A percentile compares a stretch with the other conserved stretches of the same genome.
These are phyloP conservation scores for Solanum ahanhuiri DNA, from an alignment of 257 asterid species.

Conservation along the genomic window DNA sequence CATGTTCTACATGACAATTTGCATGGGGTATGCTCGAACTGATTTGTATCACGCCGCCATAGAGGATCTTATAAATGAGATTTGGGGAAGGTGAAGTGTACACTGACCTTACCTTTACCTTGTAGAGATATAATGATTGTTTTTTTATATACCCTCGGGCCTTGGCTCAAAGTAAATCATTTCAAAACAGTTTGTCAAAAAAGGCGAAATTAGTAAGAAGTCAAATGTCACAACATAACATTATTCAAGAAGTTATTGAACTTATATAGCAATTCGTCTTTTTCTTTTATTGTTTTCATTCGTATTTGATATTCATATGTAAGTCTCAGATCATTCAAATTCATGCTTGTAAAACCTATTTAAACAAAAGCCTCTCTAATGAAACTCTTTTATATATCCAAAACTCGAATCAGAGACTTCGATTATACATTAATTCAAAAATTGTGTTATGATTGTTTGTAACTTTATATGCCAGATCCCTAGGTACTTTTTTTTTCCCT, in stretches of 20 bases:
- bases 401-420: neutral
- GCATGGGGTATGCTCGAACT: no score
- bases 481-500: constrained; percentile 6
- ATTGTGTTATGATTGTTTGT: neutral
- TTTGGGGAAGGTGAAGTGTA: neutral
- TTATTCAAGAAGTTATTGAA: no score
- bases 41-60: no score
- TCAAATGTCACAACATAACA: no score
- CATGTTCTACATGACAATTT: neutral
- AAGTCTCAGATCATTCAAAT: neutral
- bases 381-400: neutral
- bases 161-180: no score
- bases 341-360: neutral
- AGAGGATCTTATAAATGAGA: neutral
- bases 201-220: no score
- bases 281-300: no score
- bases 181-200: no score
- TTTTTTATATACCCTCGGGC: no score
- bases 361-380: neutral
- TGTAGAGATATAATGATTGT: no score
- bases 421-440: neutral
- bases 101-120: neutral
- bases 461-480: constrained; percentile 20
- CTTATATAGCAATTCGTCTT: no score
- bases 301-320: no score